Evolutionary conservation across 1,284 basidiomycete species (phyloP), one percentile per base, ranked within the genome.

Genomic region (Sporisorium iseilematis-ciliati): DNA sequence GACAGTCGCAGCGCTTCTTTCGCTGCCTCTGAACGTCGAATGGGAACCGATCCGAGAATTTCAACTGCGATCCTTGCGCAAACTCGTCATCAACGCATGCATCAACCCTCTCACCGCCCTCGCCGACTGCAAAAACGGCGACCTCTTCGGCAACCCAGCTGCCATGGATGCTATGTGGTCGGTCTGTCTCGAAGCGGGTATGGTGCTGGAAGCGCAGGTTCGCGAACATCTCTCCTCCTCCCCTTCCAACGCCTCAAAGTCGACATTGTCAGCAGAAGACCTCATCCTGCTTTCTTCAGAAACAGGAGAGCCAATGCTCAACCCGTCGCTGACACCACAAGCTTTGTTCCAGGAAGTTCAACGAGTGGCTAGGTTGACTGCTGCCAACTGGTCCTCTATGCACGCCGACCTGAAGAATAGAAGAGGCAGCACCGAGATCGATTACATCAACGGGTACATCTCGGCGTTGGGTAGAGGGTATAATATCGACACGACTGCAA

Each of bases 71-170:
- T 89, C 95, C 86, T 90, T 93, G 33, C 90, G 90, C 72, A 97
- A 96, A 86, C 87, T 97, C 57, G 93, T 92, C 35, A 90, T 93
- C 74, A 95, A 97, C 84, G 88, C 91, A 14, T 89, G 91, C 80
- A 90, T 98, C 86, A 96, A 97, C 82, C 91, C 95, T 0, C 88
- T 98, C 71, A 94, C 94, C 0, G 92, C 93, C 0, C 85, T 97
- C 18, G 87, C 94, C 66, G 89, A 90, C 49, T 92, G 94, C 79
- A 88, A 89, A 59, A 97, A 97, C 80, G 94, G 94, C 20, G 89
- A 91, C 0, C 84, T 87, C n/a, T 79, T 82, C 57, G 82, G 80
- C 21, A 78, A 78, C 16, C 64, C 65, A 31, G 54, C 78, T 14
- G 82, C 85, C 0, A 63, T 65, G 56, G 72, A 79, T 26, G 75